phyloP scores from a whole-genome alignment of 768 basidiomycete species.

The Auricularia cornea region DNA sequence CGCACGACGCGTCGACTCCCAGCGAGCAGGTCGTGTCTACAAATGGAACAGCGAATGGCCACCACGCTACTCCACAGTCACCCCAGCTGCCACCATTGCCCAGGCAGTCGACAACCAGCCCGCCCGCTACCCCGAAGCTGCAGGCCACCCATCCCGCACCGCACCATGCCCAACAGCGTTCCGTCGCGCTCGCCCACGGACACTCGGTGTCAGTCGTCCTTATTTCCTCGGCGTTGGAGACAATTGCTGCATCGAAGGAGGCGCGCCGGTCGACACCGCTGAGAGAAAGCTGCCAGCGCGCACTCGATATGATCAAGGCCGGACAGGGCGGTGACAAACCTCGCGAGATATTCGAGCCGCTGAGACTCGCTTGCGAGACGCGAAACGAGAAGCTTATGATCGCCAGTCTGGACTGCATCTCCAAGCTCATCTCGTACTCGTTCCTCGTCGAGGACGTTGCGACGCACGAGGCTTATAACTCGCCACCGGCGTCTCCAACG shows the following conservation, averaged over 20 bases:
- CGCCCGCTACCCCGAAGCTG: background rate
- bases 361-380: conserved; percentile 93
- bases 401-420: conserved; percentile 93
- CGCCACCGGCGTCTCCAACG: conserved; percentile 66
- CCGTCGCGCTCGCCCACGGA: conserved; percentile 41
- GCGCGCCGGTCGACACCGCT: conserved; percentile 76
- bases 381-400: conserved; percentile 90
- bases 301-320: conserved; percentile 71
- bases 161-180: conserved; percentile 17
- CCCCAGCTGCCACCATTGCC: background rate
- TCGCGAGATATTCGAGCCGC: conserved; percentile 89
- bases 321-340: conserved; percentile 70
- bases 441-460: conserved; percentile 74
- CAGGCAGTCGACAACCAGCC: background rate
- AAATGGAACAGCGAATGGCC: background rate
- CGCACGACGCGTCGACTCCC: background rate
- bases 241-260: conserved; percentile 80
- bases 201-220: conserved; percentile 71
- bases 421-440: conserved; percentile 94
- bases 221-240: conserved; percentile 77
- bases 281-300: conserved; percentile 72
- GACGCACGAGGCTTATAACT: conserved; percentile 38
- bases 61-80: background rate
- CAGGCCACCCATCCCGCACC: background rate
- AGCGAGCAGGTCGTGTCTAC: background rate